Conservation (phyloP, 2,329 filamentous ascomycete genomes). For the Monilinia polystroma region DNA sequence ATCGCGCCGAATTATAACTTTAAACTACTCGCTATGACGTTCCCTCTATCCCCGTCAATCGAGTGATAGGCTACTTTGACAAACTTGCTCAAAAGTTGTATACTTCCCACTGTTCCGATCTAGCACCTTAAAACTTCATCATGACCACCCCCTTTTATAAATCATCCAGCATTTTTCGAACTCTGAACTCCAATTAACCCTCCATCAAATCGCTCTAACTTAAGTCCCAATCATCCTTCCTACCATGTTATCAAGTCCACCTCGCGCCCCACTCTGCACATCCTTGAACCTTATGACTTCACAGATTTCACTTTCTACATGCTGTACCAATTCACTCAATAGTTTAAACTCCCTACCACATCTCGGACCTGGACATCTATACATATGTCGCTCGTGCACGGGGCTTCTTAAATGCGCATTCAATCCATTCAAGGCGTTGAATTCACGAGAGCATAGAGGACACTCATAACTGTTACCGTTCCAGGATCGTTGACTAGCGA, state of each 20-base stretch:
- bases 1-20: not conserved
- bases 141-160: no score
- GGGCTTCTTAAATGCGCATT: conserved; percentile 56
- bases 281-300: conserved; percentile 32
- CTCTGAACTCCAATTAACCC: conserved; percentile 1
- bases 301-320: conserved; percentile 37
- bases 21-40: no score
- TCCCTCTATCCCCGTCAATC: not conserved
- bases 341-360: conserved; percentile 31
- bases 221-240: conserved; percentile 38
- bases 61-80: no score
- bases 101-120: no score
- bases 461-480: conserved; percentile 52
- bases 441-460: conserved; percentile 52
- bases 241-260: conserved; percentile 36
- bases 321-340: conserved; percentile 33
- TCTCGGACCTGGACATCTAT: conserved; percentile 28
- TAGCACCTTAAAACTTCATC: no score
- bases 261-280: conserved; percentile 28
- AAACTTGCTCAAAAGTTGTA: not conserved
- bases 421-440: conserved; percentile 42
- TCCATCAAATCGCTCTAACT: not conserved
- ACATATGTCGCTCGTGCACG: conserved; percentile 48
- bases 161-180: not conserved
- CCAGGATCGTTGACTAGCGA: conserved; percentile 45